Percentiles rank a stretch among this genome's conserved stretches.
Evolutionary conservation across 768 basidiomycete genomes (phyloP).

Genomic region (Mycena metata): DNA sequence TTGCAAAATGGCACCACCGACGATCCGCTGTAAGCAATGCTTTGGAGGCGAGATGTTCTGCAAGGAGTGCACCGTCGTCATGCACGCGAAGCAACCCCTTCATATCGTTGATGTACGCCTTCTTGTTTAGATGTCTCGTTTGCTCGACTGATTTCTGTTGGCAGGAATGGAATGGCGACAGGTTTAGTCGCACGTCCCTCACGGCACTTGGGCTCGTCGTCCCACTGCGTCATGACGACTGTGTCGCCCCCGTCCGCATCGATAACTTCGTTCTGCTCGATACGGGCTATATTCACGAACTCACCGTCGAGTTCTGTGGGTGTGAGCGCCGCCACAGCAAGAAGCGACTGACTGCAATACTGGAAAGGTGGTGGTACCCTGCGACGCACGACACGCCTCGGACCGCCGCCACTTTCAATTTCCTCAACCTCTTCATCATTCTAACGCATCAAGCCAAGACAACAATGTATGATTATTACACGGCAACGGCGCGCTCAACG

Average conservation of each 20-base stretch:
- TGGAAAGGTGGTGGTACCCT: conserved; percentile 48
- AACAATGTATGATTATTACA: conserved; percentile 48
- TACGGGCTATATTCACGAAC: conserved; percentile 20
- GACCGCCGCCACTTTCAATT: conserved; percentile 44
- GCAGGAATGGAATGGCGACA: conserved; percentile 25
- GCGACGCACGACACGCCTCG: conserved; percentile 46
- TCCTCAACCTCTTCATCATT: conserved; percentile 43
- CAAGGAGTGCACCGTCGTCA: background rate
- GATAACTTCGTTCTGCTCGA: conserved; percentile 27
- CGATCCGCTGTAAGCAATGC: conserved; percentile 12
- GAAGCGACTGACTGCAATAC: conserved; percentile 41
- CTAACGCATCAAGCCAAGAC: conserved; percentile 47
- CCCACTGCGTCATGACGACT: conserved; percentile 9
- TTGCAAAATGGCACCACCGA: background rate
- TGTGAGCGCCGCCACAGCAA: conserved; percentile 40
- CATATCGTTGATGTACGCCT: conserved; percentile 35
- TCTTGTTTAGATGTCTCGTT: no score
- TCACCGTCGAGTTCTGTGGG: conserved; percentile 29
- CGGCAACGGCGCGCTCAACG: conserved; percentile 37
- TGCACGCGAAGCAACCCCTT: conserved; percentile 32
- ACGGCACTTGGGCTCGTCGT: conserved; percentile 14
- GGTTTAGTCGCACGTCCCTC: conserved; percentile 12
- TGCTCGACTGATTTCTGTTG: no score
- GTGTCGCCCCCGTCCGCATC: background rate
- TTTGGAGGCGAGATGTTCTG: conserved; percentile 2